A percentile compares a stretch with the other conserved stretches of the same genome.
Conservation (phyloP, 768 basidiomycete genomes). For the Boletus coccyginus region DNA sequence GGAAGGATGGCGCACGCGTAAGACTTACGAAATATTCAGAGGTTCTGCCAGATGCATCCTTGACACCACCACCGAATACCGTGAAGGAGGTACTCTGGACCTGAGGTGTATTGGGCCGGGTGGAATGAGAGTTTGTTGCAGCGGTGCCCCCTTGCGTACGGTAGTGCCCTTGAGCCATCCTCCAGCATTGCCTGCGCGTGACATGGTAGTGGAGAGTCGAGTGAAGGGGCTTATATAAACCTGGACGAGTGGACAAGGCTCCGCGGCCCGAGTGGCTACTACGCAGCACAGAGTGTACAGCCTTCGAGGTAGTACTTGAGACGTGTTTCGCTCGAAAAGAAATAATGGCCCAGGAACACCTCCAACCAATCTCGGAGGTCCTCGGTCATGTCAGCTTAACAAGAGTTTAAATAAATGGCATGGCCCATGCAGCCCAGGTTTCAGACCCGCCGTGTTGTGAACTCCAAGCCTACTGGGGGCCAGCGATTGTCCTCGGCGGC, state of each 20-base stretch:
- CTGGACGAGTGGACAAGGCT: background rate
- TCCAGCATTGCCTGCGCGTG: constrained; percentile 25
- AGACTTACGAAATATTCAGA: constrained; percentile 74
- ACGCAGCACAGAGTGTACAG: background rate
- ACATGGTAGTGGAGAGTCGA: constrained; percentile 23
- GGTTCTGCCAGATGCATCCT: constrained; percentile 80
- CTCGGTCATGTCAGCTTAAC: background rate
- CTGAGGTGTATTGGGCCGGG: constrained; percentile 65
- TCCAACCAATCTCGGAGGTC: background rate
- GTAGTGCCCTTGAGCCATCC: constrained; percentile 75
- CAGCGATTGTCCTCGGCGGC: constrained; percentile 1
- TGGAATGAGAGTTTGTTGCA: constrained; percentile 39
- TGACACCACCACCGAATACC: constrained; percentile 79
- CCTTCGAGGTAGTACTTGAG: background rate
- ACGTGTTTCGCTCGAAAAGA: constrained; percentile 11
- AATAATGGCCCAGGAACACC: background rate
- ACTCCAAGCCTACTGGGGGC: background rate
- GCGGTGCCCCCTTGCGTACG: constrained; percentile 58
- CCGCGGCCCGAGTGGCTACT: background rate
- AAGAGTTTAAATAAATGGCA: background rate
- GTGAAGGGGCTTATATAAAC: constrained; percentile 15
- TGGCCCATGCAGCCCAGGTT: background rate
- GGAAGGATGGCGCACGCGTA: background rate
- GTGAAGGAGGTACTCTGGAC: constrained; percentile 72
- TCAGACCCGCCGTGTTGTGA: background rate